A percentile compares a stretch with the other conserved stretches of the same genome.
These are phyloP conservation scores for Linnemannia zychae DNA, from an alignment of 192 early-diverging fungal genomes.

Conservation along the genomic window DNA sequence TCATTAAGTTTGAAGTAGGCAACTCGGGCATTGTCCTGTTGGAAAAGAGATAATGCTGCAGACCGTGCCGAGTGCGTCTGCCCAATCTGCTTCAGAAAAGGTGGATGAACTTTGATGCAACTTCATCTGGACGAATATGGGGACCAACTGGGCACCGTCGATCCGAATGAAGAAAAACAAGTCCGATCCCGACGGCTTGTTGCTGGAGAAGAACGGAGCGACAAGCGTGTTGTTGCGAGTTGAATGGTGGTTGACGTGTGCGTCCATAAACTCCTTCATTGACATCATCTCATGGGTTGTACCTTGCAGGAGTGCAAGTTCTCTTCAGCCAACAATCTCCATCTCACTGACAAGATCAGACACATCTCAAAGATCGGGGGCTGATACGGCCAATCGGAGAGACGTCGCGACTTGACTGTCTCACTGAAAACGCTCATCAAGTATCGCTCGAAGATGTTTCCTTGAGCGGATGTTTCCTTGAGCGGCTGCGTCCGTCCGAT, in stretches of 20 bases:
- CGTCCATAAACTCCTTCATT: slow-evolving; percentile 34
- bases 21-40: too few relatives aligned
- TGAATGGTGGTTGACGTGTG: slow-evolving; percentile 32
- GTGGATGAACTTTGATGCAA: slow-evolving; percentile 21
- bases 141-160: slow-evolving; percentile 7
- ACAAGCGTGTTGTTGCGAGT: slow-evolving; percentile 19
- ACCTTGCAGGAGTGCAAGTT: slow-evolving; percentile 36
- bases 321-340: slow-evolving; percentile 35
- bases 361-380: slow-evolving; percentile 26
- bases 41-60: too few relatives aligned
- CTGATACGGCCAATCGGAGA: slow-evolving; percentile 27
- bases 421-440: slow-evolving; percentile 31
- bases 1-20: too few relatives aligned
- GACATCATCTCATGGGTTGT: slow-evolving; percentile 16
- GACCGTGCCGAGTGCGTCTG: slow-evolving; percentile 23
- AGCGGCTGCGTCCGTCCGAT: background rate
- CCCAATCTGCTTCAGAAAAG: slow-evolving; percentile 17
- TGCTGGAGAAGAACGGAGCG: slow-evolving; percentile 27
- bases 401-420: slow-evolving; percentile 24
- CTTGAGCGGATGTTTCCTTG: background rate
- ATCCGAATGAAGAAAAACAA: slow-evolving; percentile 23
- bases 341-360: slow-evolving; percentile 25
- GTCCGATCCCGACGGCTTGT: slow-evolving; percentile 30
- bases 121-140: slow-evolving; percentile 24
- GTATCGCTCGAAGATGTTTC: slow-evolving; percentile 17